Evolutionary conservation across 257 asterid genomes (phyloP).

Genomic region (Nicotiana sylvestris): DNA sequence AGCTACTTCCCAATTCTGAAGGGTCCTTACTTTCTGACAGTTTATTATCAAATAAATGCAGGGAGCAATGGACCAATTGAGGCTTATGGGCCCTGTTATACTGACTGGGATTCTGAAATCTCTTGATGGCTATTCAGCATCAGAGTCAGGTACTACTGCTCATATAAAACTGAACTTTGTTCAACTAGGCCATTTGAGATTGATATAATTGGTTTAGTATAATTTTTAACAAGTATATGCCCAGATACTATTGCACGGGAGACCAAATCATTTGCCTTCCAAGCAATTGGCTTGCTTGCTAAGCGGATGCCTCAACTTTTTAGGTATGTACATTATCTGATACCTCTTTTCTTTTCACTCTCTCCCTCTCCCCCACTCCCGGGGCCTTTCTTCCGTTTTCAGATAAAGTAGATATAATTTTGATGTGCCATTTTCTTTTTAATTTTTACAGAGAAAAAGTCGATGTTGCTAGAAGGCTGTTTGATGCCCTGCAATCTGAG

Average conservation of each 20-base stretch:
- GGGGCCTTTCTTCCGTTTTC: background rate
- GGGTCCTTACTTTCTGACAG: background rate
- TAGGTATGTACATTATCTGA: conserved; percentile 40
- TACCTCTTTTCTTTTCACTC: conserved; percentile 1
- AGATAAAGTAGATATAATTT: background rate
- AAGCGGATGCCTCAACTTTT: conserved; percentile 94
- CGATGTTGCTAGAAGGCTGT: conserved; percentile 88
- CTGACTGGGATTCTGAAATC: conserved; percentile 72
- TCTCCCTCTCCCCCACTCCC: background rate
- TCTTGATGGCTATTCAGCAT: conserved; percentile 60
- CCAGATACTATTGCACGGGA: conserved; percentile 79
- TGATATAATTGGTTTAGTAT: background rate
- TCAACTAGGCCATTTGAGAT: conserved; percentile 12
- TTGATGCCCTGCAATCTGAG: conserved; percentile 79
- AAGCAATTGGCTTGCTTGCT: conserved; percentile 95
- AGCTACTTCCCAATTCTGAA: too few species aligned
- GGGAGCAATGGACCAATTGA: conserved; percentile 84
- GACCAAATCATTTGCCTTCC: conserved; percentile 78
- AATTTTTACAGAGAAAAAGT: conserved; percentile 55
- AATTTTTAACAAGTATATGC: conserved; percentile 15
- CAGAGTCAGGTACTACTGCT: conserved; percentile 58
- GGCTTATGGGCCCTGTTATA: conserved; percentile 91
- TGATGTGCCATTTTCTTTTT: conserved; percentile 10
- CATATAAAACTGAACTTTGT: conserved; percentile 14
- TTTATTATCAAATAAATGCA: conserved; percentile 27